A percentile compares a stretch with the other conserved stretches of the same genome.
phyloP scores from a whole-genome alignment of 176 grass and related monocot genomes.

The Carex myosuroides region DNA sequence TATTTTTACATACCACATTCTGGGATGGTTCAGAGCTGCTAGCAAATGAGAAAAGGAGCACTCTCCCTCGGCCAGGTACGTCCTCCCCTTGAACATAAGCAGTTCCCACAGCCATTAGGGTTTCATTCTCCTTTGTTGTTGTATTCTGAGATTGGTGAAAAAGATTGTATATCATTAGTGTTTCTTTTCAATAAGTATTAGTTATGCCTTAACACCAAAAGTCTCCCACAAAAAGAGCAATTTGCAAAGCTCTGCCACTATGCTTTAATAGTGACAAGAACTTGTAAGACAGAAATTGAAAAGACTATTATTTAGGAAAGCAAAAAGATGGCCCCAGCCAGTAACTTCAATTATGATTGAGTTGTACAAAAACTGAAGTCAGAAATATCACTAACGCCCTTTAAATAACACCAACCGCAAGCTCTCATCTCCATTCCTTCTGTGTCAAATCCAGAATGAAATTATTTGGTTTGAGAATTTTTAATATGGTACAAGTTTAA shows the following conservation, averaged over 20 bases:
- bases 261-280: neutral
- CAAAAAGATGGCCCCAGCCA: neutral
- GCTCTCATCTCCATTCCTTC: neutral
- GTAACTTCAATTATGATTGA: neutral
- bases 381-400: neutral
- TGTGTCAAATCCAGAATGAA: neutral
- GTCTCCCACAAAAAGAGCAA: neutral
- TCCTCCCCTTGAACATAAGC: slow-evolving; percentile 96
- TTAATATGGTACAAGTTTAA: neutral
- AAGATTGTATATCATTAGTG: neutral
- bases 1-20: slow-evolving; percentile 53
- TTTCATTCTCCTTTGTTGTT: slow-evolving; percentile 84
- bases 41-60: slow-evolving; percentile 74
- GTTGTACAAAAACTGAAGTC: neutral
- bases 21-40: slow-evolving; percentile 58
- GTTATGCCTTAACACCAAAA: neutral
- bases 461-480: slow-evolving; percentile 1
- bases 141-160: slow-evolving; percentile 47
- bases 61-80: slow-evolving; percentile 76
- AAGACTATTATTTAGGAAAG: neutral
- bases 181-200: neutral
- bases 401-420: neutral
- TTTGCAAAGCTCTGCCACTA: neutral
- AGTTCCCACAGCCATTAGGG: slow-evolving; percentile 77
- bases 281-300: neutral